Evolutionary conservation across 1,284 basidiomycete species (phyloP).

Genomic region (Ceratobasidium theobromae): DNA sequence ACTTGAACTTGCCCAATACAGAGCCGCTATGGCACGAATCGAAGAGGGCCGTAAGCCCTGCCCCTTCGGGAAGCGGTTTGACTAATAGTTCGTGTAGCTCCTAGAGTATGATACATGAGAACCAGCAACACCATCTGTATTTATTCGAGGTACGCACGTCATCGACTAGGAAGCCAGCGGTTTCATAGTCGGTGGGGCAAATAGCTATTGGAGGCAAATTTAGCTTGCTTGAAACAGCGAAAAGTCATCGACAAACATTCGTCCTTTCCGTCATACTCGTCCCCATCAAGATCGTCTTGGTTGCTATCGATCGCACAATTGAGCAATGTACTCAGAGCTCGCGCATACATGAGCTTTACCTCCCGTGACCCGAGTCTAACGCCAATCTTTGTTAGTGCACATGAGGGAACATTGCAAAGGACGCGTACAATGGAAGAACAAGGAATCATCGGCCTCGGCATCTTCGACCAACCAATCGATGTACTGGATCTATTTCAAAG

Average conservation of each 20-base stretch:
- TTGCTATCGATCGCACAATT: slow-evolving; percentile 2
- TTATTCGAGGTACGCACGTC: not conserved
- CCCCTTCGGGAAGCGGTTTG: slow-evolving; percentile 24
- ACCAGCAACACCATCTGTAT: not conserved
- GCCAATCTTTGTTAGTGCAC: not conserved
- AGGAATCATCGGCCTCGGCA: slow-evolving; percentile 23
- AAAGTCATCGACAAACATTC: slow-evolving; percentile 5
- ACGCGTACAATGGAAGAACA: slow-evolving; percentile 27
- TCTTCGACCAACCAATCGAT: slow-evolving; percentile 27
- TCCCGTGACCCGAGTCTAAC: slow-evolving; percentile 18
- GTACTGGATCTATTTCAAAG: slow-evolving; percentile 5
- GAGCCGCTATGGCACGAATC: slow-evolving; percentile 30
- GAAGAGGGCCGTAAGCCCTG: slow-evolving; percentile 26
- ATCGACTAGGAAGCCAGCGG: slow-evolving; percentile 19
- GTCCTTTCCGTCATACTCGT: slow-evolving; percentile 29
- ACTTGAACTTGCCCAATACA: not conserved
- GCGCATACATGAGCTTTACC: not conserved
- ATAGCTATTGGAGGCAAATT: slow-evolving; percentile 12
- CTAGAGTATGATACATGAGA: not conserved
- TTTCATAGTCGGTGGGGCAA: slow-evolving; percentile 29
- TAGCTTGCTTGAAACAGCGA: not conserved
- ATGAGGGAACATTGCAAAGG: not conserved
- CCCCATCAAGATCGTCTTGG: slow-evolving; percentile 20
- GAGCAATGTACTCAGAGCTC: not conserved
- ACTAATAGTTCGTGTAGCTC: slow-evolving; percentile 20